Percentiles rank a stretch among this genome's conserved stretches.
These are phyloP conservation scores for Ustilago shanxiensis DNA, from an alignment of 1,284 basidiomycete genomes.

Conservation along the genomic window DNA sequence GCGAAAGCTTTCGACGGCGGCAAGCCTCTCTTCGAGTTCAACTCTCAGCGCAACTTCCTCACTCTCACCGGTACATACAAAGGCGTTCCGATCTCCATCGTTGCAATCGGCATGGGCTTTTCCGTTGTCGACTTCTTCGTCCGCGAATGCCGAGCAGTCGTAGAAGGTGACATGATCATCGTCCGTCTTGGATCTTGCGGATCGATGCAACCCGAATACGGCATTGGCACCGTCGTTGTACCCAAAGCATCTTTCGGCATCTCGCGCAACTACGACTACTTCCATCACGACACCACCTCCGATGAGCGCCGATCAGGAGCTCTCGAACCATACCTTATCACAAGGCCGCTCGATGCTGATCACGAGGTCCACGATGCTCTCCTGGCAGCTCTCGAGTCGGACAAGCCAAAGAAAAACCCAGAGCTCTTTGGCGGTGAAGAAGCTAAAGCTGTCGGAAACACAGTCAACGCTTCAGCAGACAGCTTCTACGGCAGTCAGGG, in stretches of 20 bases:
- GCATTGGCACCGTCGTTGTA: conserved; percentile 80
- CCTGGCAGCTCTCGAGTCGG: conserved; percentile 39
- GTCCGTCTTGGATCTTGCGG: conserved; percentile 74
- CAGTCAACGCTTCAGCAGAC: conserved; percentile 55
- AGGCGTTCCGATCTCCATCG: conserved; percentile 78
- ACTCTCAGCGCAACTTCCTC: conserved; percentile 82
- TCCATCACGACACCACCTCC: conserved; percentile 43
- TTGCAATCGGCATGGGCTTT: conserved; percentile 85
- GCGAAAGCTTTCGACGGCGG: conserved; percentile 76
- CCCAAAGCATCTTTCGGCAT: conserved; percentile 79
- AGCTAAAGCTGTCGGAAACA: conserved; percentile 47
- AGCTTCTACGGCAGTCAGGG: conserved; percentile 88
- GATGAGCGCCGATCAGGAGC: conserved; percentile 37
- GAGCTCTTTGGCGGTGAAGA: conserved; percentile 30
- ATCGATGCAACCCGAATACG: conserved; percentile 76
- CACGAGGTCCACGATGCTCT: conserved; percentile 72
- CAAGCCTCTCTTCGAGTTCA: conserved; percentile 74
- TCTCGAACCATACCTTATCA: conserved; percentile 77
- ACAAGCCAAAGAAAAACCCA: conserved; percentile 6
- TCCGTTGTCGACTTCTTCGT: conserved; percentile 79
- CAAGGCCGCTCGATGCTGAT: conserved; percentile 78
- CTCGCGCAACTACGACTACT: conserved; percentile 81
- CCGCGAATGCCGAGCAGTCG: conserved; percentile 82
- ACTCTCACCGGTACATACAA: conserved; percentile 83
- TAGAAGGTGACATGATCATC: conserved; percentile 81